These are phyloP conservation scores for Zizania palustris DNA, from an alignment of 202 grass and related monocot species.

Conservation along the genomic window DNA sequence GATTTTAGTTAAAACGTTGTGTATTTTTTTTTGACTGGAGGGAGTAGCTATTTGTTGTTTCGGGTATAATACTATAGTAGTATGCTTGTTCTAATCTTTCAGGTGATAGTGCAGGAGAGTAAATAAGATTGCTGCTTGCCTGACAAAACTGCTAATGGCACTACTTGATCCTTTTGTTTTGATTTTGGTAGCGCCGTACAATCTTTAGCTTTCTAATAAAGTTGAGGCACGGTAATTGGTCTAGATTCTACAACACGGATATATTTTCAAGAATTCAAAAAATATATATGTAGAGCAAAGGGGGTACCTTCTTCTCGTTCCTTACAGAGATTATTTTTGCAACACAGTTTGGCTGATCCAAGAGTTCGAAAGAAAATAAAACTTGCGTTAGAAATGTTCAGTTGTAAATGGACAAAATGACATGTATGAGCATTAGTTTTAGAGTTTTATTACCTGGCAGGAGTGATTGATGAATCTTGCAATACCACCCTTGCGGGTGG, in stretches of 20 bases:
- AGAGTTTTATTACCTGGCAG: conserved; percentile 55
- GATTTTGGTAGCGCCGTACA: background rate
- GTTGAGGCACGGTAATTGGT: background rate
- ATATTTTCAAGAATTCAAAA: conserved; percentile 1
- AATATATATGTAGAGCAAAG: conserved; percentile 2
- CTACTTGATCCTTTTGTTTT: background rate
- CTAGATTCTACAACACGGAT: background rate
- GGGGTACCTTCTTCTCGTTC: conserved; percentile 83
- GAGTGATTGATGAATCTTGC: conserved; percentile 97
- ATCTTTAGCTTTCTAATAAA: conserved; percentile 1
- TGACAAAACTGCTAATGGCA: background rate
- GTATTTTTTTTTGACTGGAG: too few relatives aligned
- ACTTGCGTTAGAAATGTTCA: conserved; percentile 22
- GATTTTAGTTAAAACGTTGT: too few relatives aligned
- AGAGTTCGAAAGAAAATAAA: conserved; percentile 33
- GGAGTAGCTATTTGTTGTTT: too few relatives aligned
- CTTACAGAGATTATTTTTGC: conserved; percentile 83
- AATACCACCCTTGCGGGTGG: conserved; percentile 87
- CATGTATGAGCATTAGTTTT: background rate
- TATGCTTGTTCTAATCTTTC: background rate
- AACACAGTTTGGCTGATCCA: conserved; percentile 84
- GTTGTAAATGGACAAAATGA: background rate
- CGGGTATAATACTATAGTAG: too few relatives aligned
- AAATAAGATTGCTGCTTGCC: background rate
- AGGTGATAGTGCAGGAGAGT: background rate